Conservation (phyloP, 2,329 filamentous ascomycete genomes). For the Fusarium chaquense region DNA sequence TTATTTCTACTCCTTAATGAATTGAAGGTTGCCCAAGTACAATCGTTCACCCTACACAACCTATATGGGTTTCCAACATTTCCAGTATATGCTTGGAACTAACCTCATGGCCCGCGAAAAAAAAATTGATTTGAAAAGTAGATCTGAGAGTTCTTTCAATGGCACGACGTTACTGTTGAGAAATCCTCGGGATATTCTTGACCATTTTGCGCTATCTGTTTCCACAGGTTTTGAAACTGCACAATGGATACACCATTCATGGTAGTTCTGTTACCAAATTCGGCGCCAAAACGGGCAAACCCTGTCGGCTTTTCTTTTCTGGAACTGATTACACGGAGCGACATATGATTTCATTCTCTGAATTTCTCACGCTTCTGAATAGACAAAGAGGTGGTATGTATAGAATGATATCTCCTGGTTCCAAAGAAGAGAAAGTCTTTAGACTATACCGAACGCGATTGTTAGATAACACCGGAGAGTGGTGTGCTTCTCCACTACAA, state of each 20-base stretch:
- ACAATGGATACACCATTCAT: neutral
- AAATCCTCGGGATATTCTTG: neutral
- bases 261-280: neutral
- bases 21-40: too few relatives aligned
- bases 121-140: rapidly evolving
- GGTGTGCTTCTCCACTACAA: neutral
- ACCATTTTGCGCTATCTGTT: neutral
- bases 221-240: neutral
- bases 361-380: neutral
- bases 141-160: too few relatives aligned
- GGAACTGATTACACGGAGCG: neutral
- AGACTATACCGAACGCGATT: neutral
- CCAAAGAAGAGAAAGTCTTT: neutral
- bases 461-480: neutral
- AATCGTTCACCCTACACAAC: too few relatives aligned
- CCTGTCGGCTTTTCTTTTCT: neutral
- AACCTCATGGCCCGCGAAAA: too few relatives aligned
- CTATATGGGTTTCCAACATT: too few relatives aligned
- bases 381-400: neutral
- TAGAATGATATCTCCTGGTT: neutral
- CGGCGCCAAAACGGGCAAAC: neutral
- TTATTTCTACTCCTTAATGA: too few relatives aligned
- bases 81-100: too few relatives aligned
- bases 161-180: too few relatives aligned
- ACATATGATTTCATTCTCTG: neutral